A percentile compares a stretch with the other conserved stretches of the same genome.
Evolutionary conservation across 2,329 filamentous ascomycete species (phyloP).

Genomic region (Orbilia brochopaga): DNA sequence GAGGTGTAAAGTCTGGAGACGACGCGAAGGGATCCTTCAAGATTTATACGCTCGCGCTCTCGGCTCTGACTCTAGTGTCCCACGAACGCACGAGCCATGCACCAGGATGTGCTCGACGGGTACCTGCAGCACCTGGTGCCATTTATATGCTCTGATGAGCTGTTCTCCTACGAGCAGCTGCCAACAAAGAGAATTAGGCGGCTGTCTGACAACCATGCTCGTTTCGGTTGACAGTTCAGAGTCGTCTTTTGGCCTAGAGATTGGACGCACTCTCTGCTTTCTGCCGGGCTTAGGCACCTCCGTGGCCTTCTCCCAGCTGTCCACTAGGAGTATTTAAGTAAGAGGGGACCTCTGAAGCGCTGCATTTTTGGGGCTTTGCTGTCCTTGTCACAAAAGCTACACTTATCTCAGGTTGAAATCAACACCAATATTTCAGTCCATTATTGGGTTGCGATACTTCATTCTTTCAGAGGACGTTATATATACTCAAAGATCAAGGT

Average conservation of each 20-base stretch:
- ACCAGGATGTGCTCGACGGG: conserved; percentile 21
- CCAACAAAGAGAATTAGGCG: conserved; percentile 43
- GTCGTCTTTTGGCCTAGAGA: background rate
- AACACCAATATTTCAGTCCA: background rate
- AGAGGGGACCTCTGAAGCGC: no score
- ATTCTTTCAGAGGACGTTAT: background rate
- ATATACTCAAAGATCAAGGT: background rate
- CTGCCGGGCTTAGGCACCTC: background rate
- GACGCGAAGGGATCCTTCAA: background rate
- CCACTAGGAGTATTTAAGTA: no score
- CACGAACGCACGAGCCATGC: conserved; percentile 12
- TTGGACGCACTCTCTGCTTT: background rate
- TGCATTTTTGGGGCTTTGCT: no score
- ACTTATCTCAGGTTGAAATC: no score
- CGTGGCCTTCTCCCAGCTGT: no score
- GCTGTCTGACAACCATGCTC: conserved; percentile 26
- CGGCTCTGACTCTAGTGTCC: background rate
- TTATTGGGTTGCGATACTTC: background rate
- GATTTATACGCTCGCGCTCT: conserved; percentile 1
- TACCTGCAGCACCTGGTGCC: conserved; percentile 40
- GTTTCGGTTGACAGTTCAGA: conserved; percentile 23
- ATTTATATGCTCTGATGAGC: conserved; percentile 40
- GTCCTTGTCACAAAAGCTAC: no score
- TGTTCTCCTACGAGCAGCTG: conserved; percentile 34
- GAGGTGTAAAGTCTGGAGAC: no score